A percentile compares a stretch with the other conserved stretches of the same genome.
Conservation (phyloP, 768 basidiomycete genomes). For the Mycena filopes region DNA sequence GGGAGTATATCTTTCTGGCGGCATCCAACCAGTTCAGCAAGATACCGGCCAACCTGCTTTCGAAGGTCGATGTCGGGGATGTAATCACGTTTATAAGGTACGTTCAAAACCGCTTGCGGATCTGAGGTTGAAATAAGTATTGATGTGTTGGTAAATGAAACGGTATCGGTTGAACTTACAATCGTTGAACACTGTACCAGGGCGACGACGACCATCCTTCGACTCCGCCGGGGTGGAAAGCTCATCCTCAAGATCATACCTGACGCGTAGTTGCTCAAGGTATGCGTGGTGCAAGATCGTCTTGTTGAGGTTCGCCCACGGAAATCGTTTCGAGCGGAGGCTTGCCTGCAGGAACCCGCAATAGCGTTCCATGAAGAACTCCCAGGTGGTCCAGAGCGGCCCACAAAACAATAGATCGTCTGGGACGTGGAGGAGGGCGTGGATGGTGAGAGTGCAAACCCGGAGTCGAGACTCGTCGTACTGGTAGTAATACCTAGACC, state of each 20-base stretch:
- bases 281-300: slow-evolving; percentile 37
- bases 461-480: slow-evolving; percentile 39
- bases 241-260: slow-evolving; percentile 39
- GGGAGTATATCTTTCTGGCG: background rate
- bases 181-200: too few relatives aligned
- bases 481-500: too few relatives aligned
- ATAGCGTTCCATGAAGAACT: slow-evolving; percentile 47
- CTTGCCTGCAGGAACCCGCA: slow-evolving; percentile 41
- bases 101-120: background rate
- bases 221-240: slow-evolving; percentile 19
- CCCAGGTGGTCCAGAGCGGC: slow-evolving; percentile 47
- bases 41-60: slow-evolving; percentile 30
- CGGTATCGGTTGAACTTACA: background rate
- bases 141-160: background rate
- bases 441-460: slow-evolving; percentile 44
- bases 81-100: background rate
- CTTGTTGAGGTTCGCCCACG: slow-evolving; percentile 42
- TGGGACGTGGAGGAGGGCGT: slow-evolving; percentile 46
- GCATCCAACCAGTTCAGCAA: slow-evolving; percentile 2
- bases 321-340: slow-evolving; percentile 39
- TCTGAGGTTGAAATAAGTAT: background rate
- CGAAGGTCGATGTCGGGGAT: slow-evolving; percentile 11
- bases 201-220: too few relatives aligned
- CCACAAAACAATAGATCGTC: slow-evolving; percentile 43
- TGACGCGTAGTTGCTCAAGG: slow-evolving; percentile 36